Evolutionary conservation across 163 green algal genomes (phyloP).

Genomic region (Scenedesmus sp.): DNA sequence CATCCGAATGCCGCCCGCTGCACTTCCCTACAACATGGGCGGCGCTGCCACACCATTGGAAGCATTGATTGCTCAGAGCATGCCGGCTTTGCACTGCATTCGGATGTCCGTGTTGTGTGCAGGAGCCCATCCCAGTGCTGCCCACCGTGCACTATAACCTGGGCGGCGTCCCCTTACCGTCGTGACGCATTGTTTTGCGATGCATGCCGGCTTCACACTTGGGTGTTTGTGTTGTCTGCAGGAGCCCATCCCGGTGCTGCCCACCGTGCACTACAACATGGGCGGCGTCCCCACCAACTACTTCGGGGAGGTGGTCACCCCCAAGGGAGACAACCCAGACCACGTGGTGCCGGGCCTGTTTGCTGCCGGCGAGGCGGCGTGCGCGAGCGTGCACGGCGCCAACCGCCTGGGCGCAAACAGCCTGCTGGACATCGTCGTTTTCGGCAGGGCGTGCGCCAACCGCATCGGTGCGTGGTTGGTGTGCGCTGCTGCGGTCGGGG

Average conservation of each 20-base stretch:
- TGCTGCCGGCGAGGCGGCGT: conserved; percentile 95
- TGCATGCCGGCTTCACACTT: no score
- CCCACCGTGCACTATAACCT: conserved; percentile 99
- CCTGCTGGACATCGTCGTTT: conserved; percentile 99
- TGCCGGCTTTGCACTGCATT: no score
- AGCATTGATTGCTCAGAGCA: no score
- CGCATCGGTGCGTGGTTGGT: conserved; percentile 66
- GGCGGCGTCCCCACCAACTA: conserved; percentile 99
- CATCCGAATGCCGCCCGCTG: no score
- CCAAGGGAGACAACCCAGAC: conserved; percentile 85
- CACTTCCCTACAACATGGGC: no score
- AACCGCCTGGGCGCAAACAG: conserved; percentile 99
- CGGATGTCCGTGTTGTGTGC: background rate
- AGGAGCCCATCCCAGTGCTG: conserved; percentile 98
- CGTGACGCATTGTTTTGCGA: no score
- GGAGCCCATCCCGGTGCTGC: conserved; percentile 99
- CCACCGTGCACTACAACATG: conserved; percentile 99
- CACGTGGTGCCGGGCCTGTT: conserved; percentile 94
- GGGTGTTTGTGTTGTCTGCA: conserved; percentile 49
- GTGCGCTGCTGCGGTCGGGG: no score
- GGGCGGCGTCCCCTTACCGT: conserved; percentile 98
- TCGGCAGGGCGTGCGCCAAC: conserved; percentile 96
- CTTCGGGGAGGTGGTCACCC: conserved; percentile 86
- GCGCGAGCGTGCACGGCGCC: conserved; percentile 96
- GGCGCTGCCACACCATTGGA: no score